Percentiles rank a stretch among this genome's conserved stretches.
These are phyloP conservation scores for Schwanniomyces polymorphus DNA, from an alignment of 805 yeast species.

Conservation along the genomic window DNA sequence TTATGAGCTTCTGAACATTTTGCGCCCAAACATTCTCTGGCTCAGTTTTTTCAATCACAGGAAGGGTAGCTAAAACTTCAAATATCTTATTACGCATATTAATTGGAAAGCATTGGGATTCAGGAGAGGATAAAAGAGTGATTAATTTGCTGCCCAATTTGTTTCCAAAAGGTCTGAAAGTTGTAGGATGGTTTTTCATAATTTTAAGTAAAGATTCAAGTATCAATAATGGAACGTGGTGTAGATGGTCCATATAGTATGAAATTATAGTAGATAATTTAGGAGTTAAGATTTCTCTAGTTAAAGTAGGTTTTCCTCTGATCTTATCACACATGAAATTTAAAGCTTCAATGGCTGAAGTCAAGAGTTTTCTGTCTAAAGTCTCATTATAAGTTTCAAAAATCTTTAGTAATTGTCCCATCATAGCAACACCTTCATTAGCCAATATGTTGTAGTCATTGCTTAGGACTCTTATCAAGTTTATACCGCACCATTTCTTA, in stretches of 20 bases:
- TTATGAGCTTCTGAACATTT: slow-evolving; percentile 47
- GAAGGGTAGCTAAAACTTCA: slow-evolving; percentile 55
- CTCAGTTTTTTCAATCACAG: slow-evolving; percentile 53
- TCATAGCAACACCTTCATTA: slow-evolving; percentile 37
- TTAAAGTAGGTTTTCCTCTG: slow-evolving; percentile 79
- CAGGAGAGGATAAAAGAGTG: slow-evolving; percentile 27
- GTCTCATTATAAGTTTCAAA: slow-evolving; percentile 39
- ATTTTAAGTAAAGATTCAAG: slow-evolving; percentile 36
- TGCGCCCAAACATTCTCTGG: slow-evolving; percentile 47
- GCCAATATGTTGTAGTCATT: slow-evolving; percentile 39
- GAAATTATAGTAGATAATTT: slow-evolving; percentile 64
- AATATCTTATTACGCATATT: slow-evolving; percentile 43
- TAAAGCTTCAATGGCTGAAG: slow-evolving; percentile 40
- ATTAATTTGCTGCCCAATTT: slow-evolving; percentile 52
- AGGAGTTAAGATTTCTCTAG: slow-evolving; percentile 83
- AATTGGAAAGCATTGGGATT: slow-evolving; percentile 39
- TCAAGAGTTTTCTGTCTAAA: slow-evolving; percentile 29
- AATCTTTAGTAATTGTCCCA: slow-evolving; percentile 41
- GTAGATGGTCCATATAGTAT: slow-evolving; percentile 45
- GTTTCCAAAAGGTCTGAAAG: slow-evolving; percentile 76
- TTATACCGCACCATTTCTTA: slow-evolving; percentile 61
- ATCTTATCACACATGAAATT: slow-evolving; percentile 46
- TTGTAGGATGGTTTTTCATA: slow-evolving; percentile 64
- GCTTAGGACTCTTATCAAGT: slow-evolving; percentile 46
- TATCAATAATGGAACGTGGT: slow-evolving; percentile 30